Conservation (phyloP, 345 rosid genomes). For the Linum trigynum region DNA sequence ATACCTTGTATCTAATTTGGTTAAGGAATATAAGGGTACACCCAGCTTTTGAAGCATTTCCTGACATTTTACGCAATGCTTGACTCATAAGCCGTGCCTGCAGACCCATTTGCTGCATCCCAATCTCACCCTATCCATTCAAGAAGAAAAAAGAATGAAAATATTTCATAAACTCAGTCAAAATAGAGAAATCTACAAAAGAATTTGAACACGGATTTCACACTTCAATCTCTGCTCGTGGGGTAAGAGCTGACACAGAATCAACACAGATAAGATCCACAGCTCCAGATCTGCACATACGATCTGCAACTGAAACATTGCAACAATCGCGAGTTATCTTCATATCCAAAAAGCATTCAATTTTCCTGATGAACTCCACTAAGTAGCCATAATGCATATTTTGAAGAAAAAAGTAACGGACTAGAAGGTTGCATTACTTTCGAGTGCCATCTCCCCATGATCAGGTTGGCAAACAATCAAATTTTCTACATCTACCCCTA, state of each 20-base stretch:
- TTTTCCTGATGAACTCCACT: too few relatives aligned
- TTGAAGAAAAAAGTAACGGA: too few relatives aligned
- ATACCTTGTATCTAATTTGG: slow-evolving; percentile 91
- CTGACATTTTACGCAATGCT: slow-evolving; percentile 98
- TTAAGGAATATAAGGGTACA: slow-evolving; percentile 88
- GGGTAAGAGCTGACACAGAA: slow-evolving; percentile 96
- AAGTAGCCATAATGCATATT: too few relatives aligned
- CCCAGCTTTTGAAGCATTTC: slow-evolving; percentile 99
- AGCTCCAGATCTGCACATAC: slow-evolving; percentile 97
- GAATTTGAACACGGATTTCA: slow-evolving; percentile 1
- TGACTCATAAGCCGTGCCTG: slow-evolving; percentile 99
- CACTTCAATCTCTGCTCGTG: slow-evolving; percentile 98
- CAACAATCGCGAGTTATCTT: slow-evolving; percentile 15
- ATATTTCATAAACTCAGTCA: background rate
- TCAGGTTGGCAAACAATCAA: slow-evolving; percentile 91
- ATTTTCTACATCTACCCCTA: slow-evolving; percentile 89
- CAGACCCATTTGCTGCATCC: slow-evolving; percentile 98
- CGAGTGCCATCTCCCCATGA: slow-evolving; percentile 91
- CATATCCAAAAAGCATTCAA: background rate
- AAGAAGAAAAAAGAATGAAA: slow-evolving; percentile 7
- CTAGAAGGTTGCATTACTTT: slow-evolving; percentile 42
- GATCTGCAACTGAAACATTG: slow-evolving; percentile 72
- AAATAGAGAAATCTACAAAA: background rate
- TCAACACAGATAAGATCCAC: slow-evolving; percentile 90
- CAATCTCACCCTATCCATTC: slow-evolving; percentile 73